These are phyloP conservation scores for Agastache rugosa DNA, from an alignment of 257 asterid genomes.

Conservation along the genomic window DNA sequence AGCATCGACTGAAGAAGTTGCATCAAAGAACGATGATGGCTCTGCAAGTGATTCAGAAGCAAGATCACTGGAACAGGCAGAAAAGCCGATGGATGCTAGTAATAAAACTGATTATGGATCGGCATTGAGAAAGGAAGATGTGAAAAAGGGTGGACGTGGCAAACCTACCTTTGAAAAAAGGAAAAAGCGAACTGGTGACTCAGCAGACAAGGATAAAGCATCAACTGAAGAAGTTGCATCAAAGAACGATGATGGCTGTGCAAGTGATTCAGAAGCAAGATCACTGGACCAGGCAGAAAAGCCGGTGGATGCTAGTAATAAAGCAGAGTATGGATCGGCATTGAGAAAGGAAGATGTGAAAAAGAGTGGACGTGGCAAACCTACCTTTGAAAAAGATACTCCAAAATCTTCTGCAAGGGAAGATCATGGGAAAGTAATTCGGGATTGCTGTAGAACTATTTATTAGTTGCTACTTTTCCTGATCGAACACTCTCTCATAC, in stretches of 20 bases:
- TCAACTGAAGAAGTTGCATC: slow-evolving; percentile 46
- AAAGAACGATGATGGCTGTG: slow-evolving; percentile 49
- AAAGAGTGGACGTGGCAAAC: slow-evolving; percentile 62
- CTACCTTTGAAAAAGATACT: slow-evolving; percentile 47
- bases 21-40: slow-evolving; percentile 49
- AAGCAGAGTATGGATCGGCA: slow-evolving; percentile 47
- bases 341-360: slow-evolving; percentile 48
- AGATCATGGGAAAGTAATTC: slow-evolving; percentile 56
- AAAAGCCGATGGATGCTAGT: slow-evolving; percentile 41
- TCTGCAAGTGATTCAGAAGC: slow-evolving; percentile 58
- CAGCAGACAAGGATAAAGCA: slow-evolving; percentile 48
- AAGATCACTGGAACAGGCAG: slow-evolving; percentile 44
- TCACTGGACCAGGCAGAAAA: slow-evolving; percentile 42
- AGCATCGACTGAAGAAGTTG: slow-evolving; percentile 44
- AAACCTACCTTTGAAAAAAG: slow-evolving; percentile 54
- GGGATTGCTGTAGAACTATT: slow-evolving; percentile 14
- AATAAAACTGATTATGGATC: slow-evolving; percentile 47
- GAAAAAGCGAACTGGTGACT: slow-evolving; percentile 21
- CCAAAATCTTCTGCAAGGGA: slow-evolving; percentile 51
- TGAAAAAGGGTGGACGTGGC: slow-evolving; percentile 58
- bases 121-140: slow-evolving; percentile 48
- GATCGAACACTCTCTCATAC: slow-evolving; percentile 15
- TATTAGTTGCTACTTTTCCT: slow-evolving; percentile 27
- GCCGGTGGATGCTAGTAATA: slow-evolving; percentile 41
- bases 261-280: slow-evolving; percentile 59